Conservation (phyloP, 768 basidiomycete species). For the Pisolithus sp. region DNA sequence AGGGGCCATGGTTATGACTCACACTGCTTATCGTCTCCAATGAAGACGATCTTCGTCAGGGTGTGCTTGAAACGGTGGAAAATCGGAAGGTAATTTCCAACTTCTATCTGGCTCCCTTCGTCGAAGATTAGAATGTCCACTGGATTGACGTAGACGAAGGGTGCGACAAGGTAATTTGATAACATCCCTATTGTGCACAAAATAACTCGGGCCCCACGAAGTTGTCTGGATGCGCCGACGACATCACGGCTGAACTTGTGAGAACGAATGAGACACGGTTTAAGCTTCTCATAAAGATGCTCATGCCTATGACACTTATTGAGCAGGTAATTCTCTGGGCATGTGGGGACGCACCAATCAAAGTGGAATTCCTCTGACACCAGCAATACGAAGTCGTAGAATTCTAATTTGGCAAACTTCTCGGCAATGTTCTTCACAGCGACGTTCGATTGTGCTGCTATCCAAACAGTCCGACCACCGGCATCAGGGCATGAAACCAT, state of each 20-base stretch:
- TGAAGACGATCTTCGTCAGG: conserved; percentile 31
- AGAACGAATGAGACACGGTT: no score
- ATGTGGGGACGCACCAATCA: conserved; percentile 32
- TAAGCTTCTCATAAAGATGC: conserved; percentile 34
- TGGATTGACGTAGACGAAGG: conserved; percentile 24
- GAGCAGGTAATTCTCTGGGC: neutral
- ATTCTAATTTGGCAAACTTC: conserved; percentile 29
- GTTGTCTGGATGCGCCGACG: no score
- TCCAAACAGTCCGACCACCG: conserved; percentile 14
- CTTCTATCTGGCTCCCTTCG: conserved; percentile 43
- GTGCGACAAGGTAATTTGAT: conserved; percentile 17
- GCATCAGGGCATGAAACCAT: conserved; percentile 38
- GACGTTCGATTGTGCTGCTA: conserved; percentile 20
- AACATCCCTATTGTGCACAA: conserved; percentile 46
- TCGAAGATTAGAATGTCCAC: conserved; percentile 37
- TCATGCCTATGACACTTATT: conserved; percentile 37
- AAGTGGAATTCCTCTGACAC: conserved; percentile 42
- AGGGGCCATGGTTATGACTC: neutral
- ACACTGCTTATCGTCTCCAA: conserved; percentile 37
- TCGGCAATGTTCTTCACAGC: conserved; percentile 50
- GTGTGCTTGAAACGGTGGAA: conserved; percentile 21
- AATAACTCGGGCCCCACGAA: conserved; percentile 31
- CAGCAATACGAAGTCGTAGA: conserved; percentile 32
- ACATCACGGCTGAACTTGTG: no score
- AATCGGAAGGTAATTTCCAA: conserved; percentile 33